Base-by-base conservation (phyloP, 345 rosid species). In the Bruguiera sexangula region DNA sequence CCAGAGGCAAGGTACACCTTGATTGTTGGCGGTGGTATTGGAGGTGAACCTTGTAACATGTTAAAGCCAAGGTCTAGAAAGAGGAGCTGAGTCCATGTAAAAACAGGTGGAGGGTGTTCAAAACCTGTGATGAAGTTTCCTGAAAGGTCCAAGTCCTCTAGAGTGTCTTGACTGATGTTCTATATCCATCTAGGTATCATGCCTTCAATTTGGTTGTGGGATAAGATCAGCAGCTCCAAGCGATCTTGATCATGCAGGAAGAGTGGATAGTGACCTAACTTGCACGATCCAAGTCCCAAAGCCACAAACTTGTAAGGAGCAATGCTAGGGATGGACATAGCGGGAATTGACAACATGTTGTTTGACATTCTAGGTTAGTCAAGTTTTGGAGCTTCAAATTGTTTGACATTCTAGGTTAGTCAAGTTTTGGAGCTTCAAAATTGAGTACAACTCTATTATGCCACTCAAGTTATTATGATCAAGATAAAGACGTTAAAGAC, bases 251-350 rank as follows among this genome's bases (percentile, higher is more conserved):
- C 24, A 24, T 0, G 24, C 1, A 4, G 3, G 46, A 1, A 80
- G 46, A 68, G 13, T 22, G 83, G 78, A 24, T 76, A 37, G 58
- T 73, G 54, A 4, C 56, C 24, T 3, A 80, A 58, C n/a, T 76
- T 80, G 73, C 78, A 73, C 0, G 73, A 70, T 51, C 0, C 54
- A 1, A 18, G n/a, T 51, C 20, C 19, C n/a, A 18, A 4, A n/a
- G 0, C 0, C 2, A 18, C 0, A 51, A 51, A 51, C 55, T 51
- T 19, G 0, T 3, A 1, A 5, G 5, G 20, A 51, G 16, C 11
- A 16, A 21, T 8, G 1, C 11, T 51, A 1, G 6, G 31, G 31
- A 30, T 30, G 3, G 3, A 18, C 21, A 10, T 8, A 21, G 54
- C n/a, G n/a, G n/a, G 54, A 18, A 51, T 24, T 0, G 0, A 7